Conservation (phyloP, 495 filamentous ascomycete species). For the Parmelia sp. region DNA sequence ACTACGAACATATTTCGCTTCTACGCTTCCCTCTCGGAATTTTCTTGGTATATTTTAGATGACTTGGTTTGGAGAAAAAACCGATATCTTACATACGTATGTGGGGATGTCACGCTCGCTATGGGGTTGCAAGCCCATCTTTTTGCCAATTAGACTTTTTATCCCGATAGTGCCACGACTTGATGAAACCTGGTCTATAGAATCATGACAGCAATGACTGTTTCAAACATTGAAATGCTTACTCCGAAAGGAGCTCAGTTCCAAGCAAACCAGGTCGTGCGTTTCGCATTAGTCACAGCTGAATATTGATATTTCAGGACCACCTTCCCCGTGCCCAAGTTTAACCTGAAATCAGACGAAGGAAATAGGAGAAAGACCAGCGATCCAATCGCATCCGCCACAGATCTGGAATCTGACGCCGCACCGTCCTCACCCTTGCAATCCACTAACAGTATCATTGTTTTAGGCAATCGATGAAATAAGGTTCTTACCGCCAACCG, state of each 20-base stretch:
- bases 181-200: not conserved
- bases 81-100: not conserved
- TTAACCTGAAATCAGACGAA: no score
- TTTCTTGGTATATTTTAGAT: not conserved
- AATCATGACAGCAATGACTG: not conserved
- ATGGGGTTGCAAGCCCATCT: constrained; percentile 4
- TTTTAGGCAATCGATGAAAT: not conserved
- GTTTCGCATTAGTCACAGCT: no score
- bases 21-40: not conserved
- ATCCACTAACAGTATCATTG: not conserved
- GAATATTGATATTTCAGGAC: no score
- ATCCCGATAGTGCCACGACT: not conserved
- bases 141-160: not conserved
- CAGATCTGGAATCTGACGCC: not conserved
- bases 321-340: no score
- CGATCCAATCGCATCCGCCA: not conserved
- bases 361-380: no score
- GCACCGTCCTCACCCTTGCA: not conserved
- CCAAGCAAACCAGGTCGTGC: no score
- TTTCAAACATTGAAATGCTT: not conserved
- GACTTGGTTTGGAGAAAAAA: not conserved
- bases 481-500: not conserved
- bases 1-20: constrained; percentile 1
- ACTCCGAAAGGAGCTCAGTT: not conserved
- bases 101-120: not conserved